These are phyloP conservation scores for Gossypium aridum DNA, from an alignment of 441 rosid species.

Conservation along the genomic window DNA sequence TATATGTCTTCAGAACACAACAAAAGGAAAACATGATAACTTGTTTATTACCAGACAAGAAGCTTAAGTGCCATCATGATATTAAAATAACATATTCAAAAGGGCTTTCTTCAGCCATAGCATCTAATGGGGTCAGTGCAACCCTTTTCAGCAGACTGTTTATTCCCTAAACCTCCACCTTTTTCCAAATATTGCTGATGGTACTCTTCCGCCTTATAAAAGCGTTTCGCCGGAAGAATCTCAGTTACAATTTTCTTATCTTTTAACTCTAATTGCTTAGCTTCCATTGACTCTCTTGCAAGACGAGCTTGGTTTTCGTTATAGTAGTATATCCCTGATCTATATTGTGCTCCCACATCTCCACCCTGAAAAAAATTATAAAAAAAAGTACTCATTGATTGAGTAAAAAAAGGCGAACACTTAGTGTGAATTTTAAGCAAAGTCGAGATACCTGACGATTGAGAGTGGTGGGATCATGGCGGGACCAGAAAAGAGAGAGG, in stretches of 20 bases:
- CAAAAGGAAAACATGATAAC: not conserved
- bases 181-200: conserved; percentile 71
- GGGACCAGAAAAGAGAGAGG: conserved; percentile 53
- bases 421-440: not conserved
- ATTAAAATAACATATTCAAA: not conserved
- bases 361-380: conserved; percentile 32
- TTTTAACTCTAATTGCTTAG: conserved; percentile 38
- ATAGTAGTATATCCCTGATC: conserved; percentile 65
- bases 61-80: not conserved
- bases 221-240: conserved; percentile 57
- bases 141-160: conserved; percentile 52
- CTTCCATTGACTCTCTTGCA: conserved; percentile 40
- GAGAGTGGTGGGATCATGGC: conserved; percentile 57
- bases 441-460: conserved; percentile 44
- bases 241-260: conserved; percentile 50
- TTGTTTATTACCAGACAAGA: not conserved
- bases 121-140: conserved; percentile 67
- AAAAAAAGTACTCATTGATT: not conserved
- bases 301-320: conserved; percentile 38
- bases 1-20: not conserved
- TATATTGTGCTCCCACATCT: conserved; percentile 58
- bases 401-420: not conserved
- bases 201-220: conserved; percentile 59
- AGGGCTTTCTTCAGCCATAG: conserved; percentile 15
- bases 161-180: conserved; percentile 45